These are phyloP conservation scores for Fonsecaea monophora DNA, from an alignment of 2,329 filamentous ascomycete species.

Conservation along the genomic window DNA sequence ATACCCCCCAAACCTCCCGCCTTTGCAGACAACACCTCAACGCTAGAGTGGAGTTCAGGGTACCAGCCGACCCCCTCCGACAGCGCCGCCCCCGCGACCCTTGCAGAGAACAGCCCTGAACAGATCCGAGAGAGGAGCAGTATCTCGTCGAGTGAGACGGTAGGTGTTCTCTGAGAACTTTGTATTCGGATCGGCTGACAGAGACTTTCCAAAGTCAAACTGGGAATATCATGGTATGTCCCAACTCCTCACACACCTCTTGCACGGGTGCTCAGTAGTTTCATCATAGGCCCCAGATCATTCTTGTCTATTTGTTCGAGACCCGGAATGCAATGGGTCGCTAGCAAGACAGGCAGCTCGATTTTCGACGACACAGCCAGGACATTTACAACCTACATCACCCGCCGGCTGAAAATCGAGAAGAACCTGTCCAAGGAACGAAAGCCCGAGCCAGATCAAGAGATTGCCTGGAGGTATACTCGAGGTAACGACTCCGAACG, in stretches of 20 bases:
- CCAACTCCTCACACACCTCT: background rate
- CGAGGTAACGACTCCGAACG: background rate
- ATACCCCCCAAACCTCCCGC: background rate
- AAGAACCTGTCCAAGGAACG: constrained; percentile 11
- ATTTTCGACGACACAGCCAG: constrained; percentile 5
- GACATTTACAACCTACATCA: constrained; percentile 6
- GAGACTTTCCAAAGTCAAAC: constrained; percentile 13
- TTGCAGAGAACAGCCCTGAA: background rate
- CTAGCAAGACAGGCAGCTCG: background rate
- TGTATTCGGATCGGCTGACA: background rate
- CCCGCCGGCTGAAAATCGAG: constrained; percentile 19
- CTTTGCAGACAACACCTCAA: background rate
- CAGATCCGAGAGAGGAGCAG: constrained; percentile 16
- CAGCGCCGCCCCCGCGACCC: background rate
- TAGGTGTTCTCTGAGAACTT: background rate
- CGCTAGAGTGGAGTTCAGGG: background rate
- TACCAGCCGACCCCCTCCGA: background rate
- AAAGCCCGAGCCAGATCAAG: constrained; percentile 17
- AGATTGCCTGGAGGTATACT: constrained; percentile 21
- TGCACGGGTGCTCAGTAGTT: background rate
- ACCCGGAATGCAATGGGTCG: constrained; percentile 22
- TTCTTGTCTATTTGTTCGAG: constrained; percentile 22
- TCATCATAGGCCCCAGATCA: constrained; percentile 11
- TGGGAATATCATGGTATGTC: constrained; percentile 20
- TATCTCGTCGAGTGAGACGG: constrained; percentile 16